phyloP scores from a whole-genome alignment of 306 rosid genomes.

The Quercus wislizeni region DNA sequence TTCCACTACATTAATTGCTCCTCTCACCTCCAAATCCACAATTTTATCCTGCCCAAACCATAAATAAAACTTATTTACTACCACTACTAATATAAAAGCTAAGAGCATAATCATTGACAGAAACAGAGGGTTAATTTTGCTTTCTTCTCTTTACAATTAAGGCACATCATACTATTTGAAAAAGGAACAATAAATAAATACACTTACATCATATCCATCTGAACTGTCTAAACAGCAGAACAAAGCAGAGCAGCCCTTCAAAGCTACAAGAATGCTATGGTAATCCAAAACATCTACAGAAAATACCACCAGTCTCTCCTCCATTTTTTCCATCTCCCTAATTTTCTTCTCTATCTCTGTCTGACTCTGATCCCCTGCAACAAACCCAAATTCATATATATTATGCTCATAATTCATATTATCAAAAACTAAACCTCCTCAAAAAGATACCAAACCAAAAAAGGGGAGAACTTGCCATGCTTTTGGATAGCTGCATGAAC shows the following conservation, averaged over 20 bases:
- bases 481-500: conserved; percentile 47
- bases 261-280: conserved; percentile 37
- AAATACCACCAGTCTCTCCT: conserved; percentile 31
- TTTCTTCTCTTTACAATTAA: no score
- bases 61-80: neutral
- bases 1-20: conserved; percentile 45
- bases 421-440: neutral
- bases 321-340: conserved; percentile 30
- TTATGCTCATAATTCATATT: neutral
- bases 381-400: neutral
- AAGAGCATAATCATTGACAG: neutral
- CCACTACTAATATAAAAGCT: neutral
- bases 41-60: conserved; percentile 30
- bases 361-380: conserved; percentile 25
- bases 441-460: neutral
- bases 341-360: conserved; percentile 33
- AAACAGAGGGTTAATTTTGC: no score
- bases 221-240: conserved; percentile 43
- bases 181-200: neutral
- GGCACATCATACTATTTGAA: no score
- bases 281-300: conserved; percentile 39
- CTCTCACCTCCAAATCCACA: conserved; percentile 55
- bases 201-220: conserved; percentile 37
- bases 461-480: conserved; percentile 11
- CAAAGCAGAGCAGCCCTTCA: conserved; percentile 37